Percentiles rank a stretch among this genome's conserved stretches.
These are phyloP conservation scores for Euphorbia schlechtendalii DNA, from an alignment of 441 rosid species.

Conservation along the genomic window DNA sequence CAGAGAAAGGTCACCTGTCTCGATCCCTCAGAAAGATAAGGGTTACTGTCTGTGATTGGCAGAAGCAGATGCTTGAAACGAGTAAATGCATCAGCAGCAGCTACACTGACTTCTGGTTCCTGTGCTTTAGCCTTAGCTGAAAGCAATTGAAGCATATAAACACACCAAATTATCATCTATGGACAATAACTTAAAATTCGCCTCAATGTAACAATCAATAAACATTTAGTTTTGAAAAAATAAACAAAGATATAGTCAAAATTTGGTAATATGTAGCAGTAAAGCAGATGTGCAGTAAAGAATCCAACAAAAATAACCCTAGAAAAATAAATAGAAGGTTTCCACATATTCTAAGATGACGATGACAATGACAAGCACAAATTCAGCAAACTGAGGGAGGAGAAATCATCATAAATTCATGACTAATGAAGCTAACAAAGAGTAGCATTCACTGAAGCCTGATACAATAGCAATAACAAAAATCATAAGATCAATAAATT, in stretches of 20 bases:
- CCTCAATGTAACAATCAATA: background rate
- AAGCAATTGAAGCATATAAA: slow-evolving; percentile 17
- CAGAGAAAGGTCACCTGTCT: slow-evolving; percentile 56
- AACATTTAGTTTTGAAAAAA: background rate
- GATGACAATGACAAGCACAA: too few relatives aligned
- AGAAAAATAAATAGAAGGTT: too few relatives aligned
- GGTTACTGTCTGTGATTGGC: slow-evolving; percentile 70
- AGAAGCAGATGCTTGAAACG: slow-evolving; percentile 73
- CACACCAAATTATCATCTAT: slow-evolving; percentile 1
- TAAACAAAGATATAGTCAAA: background rate
- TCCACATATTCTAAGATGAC: too few relatives aligned
- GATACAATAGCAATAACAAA: background rate
- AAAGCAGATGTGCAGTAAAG: background rate
- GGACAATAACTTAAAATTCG: background rate
- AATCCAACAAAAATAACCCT: background rate
- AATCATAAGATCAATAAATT: background rate
- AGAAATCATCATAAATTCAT: background rate
- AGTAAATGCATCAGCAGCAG: slow-evolving; percentile 54
- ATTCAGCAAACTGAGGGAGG: background rate
- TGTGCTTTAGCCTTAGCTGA: slow-evolving; percentile 48
- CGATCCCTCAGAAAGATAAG: slow-evolving; percentile 85
- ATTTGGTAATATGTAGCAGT: background rate
- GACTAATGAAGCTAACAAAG: background rate
- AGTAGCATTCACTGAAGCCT: background rate
- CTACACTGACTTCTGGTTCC: slow-evolving; percentile 42